Conservation (phyloP, 2,329 filamentous ascomycete species). For the Fusarium setosum region DNA sequence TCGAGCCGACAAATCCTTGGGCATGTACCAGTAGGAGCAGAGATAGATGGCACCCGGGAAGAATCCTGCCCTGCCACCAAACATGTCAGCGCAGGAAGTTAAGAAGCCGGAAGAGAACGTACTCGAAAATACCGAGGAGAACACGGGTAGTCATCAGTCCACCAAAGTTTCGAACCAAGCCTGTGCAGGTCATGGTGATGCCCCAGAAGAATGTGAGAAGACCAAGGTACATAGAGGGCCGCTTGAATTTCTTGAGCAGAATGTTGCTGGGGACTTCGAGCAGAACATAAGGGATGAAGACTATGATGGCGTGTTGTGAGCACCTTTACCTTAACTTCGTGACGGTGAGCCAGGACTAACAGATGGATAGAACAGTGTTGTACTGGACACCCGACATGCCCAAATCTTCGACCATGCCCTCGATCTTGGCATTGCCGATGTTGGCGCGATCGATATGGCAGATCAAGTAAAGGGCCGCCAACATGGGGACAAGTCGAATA, state of each 20-base stretch:
- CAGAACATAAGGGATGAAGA: slow-evolving; percentile 39
- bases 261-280: slow-evolving; percentile 43
- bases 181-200: slow-evolving; percentile 72
- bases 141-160: slow-evolving; percentile 71
- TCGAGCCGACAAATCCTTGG: slow-evolving; percentile 78
- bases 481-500: slow-evolving; percentile 53
- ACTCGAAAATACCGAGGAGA: slow-evolving; percentile 76
- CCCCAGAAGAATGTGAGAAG: slow-evolving; percentile 64
- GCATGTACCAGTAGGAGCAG: slow-evolving; percentile 81
- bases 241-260: slow-evolving; percentile 40
- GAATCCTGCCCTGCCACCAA: slow-evolving; percentile 64
- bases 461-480: slow-evolving; percentile 68
- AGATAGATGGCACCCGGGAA: slow-evolving; percentile 81
- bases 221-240: slow-evolving; percentile 39
- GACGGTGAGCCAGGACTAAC: no score
- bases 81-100: not conserved
- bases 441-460: slow-evolving; percentile 69
- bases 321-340: not conserved
- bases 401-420: slow-evolving; percentile 48
- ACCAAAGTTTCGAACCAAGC: slow-evolving; percentile 67
- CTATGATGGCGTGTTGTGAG: not conserved
- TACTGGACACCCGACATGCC: slow-evolving; percentile 68
- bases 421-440: slow-evolving; percentile 63
- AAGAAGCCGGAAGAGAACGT: slow-evolving; percentile 13
- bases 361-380: slow-evolving; percentile 66